Evolutionary conservation across 192 early-diverging fungal species (phyloP), one percentile per base, ranked within the genome.

Genomic region (Chytriomyces sp.): DNA sequence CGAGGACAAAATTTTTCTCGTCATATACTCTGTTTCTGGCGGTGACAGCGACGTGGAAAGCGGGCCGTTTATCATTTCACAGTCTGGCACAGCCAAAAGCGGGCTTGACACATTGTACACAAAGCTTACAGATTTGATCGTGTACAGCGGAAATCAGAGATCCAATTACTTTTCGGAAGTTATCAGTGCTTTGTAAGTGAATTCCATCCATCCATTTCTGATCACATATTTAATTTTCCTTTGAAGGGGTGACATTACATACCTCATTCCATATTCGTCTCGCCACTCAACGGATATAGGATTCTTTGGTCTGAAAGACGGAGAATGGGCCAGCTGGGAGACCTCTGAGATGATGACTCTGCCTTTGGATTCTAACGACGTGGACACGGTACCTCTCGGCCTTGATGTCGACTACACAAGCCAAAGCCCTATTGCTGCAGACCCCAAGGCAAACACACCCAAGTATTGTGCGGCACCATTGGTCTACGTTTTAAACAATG

Each of bases 391-490:
- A 44, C 87, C 92, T 7, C 61, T 95, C 0, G 95, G 95, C 6
- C 68, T 91, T 59, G 93, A 89, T 11, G 26, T 95, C 50, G 95
- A 97, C 82, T 89, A 91, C 68, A 89, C 92, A 28, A 82, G 84
- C 43, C 83, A 80, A 23, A 85, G 85, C 9, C 73, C 70, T 6
- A 61, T 94, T 7, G 47, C 64, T n/a, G 82, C 86, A 18, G 85
- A 91, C 0, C 59, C 86, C 6, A 84, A 85, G 13, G 84, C 89
- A 13, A 87, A 88, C 66, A 89, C 87, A 7, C 83, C 74, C 5
- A 64, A 72, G 6, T 81, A 91, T 0, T 71, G 78, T 3, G 87
- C 95, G 7, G 88, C 87, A 9, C 95, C 95, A 1, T 86, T 94
- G 35, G 44, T 96, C 20, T 92, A 89, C 77, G 86, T 90, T 9